phyloP scores from a whole-genome alignment of 2,329 filamentous ascomycete species.

The Talaromyces sp. region DNA sequence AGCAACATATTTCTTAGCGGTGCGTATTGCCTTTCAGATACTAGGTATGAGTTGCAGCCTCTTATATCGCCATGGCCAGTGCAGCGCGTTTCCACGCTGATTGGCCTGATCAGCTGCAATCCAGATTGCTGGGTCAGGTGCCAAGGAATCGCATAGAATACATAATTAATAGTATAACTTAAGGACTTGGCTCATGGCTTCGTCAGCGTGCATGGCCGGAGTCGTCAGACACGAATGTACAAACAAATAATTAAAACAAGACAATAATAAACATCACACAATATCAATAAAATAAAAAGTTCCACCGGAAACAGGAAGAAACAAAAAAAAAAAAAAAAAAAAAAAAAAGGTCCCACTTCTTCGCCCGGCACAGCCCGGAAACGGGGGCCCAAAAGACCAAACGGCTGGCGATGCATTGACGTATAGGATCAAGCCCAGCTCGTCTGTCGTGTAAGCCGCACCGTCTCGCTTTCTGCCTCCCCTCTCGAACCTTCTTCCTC shows the following conservation, averaged over 20 bases:
- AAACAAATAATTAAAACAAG: neutral
- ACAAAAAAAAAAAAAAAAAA: neutral
- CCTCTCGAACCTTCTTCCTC: neutral
- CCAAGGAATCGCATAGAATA: neutral
- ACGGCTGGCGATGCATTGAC: neutral
- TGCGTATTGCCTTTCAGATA: neutral
- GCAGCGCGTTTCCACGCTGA: neutral
- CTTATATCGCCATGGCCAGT: neutral
- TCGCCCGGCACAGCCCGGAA: slow-evolving; percentile 1
- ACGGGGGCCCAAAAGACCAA: neutral
- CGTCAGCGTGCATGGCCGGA: too few species aligned
- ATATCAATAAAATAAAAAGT: neutral
- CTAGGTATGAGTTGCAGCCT: neutral
- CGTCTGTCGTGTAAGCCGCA: neutral
- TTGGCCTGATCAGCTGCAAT: neutral
- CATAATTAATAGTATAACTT: too few species aligned
- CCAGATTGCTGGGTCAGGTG: neutral
- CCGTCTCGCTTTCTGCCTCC: neutral
- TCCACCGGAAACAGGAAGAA: neutral
- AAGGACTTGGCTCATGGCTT: too few species aligned
- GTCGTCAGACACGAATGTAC: neutral
- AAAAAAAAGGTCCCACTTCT: neutral
- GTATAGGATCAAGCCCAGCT: neutral
- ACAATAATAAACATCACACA: too few species aligned
- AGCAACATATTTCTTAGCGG: neutral